Evolutionary conservation across 768 basidiomycete species (phyloP), one percentile per base, ranked within the genome.

Genomic region (Fistulinella prunicolor): DNA sequence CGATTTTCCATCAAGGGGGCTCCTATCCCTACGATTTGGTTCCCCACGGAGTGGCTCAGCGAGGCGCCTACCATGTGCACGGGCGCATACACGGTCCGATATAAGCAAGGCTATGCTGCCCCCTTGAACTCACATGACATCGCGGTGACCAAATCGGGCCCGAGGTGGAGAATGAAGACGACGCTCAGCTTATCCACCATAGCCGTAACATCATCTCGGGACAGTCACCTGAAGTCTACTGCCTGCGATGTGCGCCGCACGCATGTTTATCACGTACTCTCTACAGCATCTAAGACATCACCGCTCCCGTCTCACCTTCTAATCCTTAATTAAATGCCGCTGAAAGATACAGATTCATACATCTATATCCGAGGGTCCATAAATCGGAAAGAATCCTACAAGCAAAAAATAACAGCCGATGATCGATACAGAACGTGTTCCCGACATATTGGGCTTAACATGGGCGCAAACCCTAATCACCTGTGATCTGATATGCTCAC

Each of bases 391-490:
- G 38, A 14, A 23, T 30, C 24, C 21, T n/a, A 41, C 24, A 21
- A 39, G 12, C n/a, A n/a, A n/a, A n/a, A n/a, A n/a, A n/a, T n/a
- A n/a, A n/a, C n/a, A n/a, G 34, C 14, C 8, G 35, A 38, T 29
- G 19, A 24, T 38, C 29, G 50, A 51, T 49, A 17, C 9, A 20
- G 29, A 32, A 38, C 22, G 20, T 16, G 34, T 50, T 38, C 22
- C 46, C 38, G 48, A 42, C 39, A 46, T 48, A 21, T 28, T 20
- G n/a, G 17, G 42, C 46, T 34, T 46, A 23, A 26, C 4, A 34
- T 58, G 59, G 46, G 46, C 56, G 46, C 44, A 39, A 30, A 19
- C 49, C 17, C 35, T 40, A 49, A 50, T 30, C 28, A 26, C 21
- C 26, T 28, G 35, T 28, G 44, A 42, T 39, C 30, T 21, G 38